These are phyloP conservation scores for Ganoderma boninense DNA, from an alignment of 1,284 basidiomycete genomes.

Conservation along the genomic window DNA sequence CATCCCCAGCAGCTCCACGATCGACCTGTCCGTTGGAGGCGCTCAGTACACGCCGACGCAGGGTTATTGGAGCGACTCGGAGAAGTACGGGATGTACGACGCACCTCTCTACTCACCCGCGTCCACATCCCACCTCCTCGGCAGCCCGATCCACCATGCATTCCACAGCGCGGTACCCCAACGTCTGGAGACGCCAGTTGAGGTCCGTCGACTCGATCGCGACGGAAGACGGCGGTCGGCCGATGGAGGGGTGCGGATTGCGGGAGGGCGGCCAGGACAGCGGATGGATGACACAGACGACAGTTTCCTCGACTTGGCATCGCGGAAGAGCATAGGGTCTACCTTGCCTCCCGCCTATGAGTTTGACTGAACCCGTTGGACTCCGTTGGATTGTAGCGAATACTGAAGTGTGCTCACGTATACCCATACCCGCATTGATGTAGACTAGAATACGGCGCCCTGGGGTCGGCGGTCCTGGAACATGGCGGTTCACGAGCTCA, in stretches of 20 bases:
- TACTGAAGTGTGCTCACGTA: not conserved
- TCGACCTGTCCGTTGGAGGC: not conserved
- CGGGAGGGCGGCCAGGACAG: slow-evolving; percentile 16
- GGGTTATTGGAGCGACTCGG: not conserved
- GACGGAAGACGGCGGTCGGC: slow-evolving; percentile 9
- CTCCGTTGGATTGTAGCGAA: not conserved
- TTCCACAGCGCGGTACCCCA: not conserved
- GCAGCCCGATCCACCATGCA: not conserved
- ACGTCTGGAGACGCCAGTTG: not conserved
- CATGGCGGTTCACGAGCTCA: not conserved
- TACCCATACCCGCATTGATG: not conserved
- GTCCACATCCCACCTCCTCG: not conserved
- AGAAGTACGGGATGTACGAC: slow-evolving; percentile 2
- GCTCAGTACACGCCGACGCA: not conserved
- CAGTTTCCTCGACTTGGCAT: not conserved
- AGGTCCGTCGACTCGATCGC: not conserved
- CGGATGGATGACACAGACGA: slow-evolving; percentile 1
- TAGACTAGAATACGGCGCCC: not conserved
- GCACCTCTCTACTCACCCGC: not conserved
- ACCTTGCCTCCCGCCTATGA: slow-evolving; percentile 20
- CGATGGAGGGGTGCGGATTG: slow-evolving; percentile 22
- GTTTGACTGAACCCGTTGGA: not conserved
- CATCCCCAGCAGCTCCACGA: not conserved
- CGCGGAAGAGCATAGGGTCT: slow-evolving; percentile 5
- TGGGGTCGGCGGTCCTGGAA: not conserved